Conservation (phyloP, 495 filamentous ascomycete genomes). For the Trichocladium antarcticum region DNA sequence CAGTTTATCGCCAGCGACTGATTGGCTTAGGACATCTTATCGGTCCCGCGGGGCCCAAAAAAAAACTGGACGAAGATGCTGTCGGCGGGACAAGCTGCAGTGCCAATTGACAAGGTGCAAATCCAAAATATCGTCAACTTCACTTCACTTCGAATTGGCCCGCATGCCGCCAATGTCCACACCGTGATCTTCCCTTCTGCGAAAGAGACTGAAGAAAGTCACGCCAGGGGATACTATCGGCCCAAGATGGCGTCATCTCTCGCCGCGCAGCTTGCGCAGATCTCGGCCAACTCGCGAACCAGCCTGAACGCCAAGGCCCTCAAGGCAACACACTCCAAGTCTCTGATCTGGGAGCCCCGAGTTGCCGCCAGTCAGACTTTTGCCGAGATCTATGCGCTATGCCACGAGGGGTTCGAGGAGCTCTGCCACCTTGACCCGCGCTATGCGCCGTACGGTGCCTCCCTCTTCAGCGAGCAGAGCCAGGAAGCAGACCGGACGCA, state of each 20-base stretch:
- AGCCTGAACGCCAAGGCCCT: constrained; percentile 81
- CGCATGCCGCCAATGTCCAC: neutral
- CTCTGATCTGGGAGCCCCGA: constrained; percentile 75
- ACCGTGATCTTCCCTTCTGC: neutral
- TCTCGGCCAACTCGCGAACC: constrained; percentile 64
- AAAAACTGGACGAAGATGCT: constrained; percentile 9
- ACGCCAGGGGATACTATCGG: neutral
- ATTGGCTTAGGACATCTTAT: constrained; percentile 19
- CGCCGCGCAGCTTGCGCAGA: constrained; percentile 67
- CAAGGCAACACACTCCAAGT: constrained; percentile 78
- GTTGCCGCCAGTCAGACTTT: constrained; percentile 78
- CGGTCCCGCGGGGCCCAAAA: constrained; percentile 13
- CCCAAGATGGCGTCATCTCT: constrained; percentile 61
- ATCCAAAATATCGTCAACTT: neutral
- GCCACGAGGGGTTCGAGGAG: constrained; percentile 78
- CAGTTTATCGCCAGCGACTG: constrained; percentile 10
- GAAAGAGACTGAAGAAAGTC: neutral
- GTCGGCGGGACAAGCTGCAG: neutral
- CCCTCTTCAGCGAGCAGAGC: constrained; percentile 84
- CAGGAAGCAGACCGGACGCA: constrained; percentile 73
- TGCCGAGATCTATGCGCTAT: constrained; percentile 75
- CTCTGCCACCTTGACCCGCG: constrained; percentile 73
- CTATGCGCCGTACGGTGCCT: constrained; percentile 56
- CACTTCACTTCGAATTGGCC: neutral
- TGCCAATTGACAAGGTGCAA: neutral